Evolutionary conservation across 495 filamentous ascomycete genomes (phyloP), one percentile per base, ranked within the genome.

Genomic region (Mytilinidion resinicola): DNA sequence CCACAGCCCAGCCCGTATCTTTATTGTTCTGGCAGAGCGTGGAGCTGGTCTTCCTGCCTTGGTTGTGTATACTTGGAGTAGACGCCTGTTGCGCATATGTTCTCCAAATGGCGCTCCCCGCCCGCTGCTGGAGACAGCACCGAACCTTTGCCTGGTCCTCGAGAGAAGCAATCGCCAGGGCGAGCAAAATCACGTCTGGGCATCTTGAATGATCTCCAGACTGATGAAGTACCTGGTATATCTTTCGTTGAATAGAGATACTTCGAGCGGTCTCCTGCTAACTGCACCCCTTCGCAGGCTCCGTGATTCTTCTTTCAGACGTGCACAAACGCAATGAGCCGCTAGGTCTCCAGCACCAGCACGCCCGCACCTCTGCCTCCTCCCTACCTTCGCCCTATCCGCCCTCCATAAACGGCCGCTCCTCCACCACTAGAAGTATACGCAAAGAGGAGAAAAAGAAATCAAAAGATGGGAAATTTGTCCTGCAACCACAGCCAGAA

Each of bases 401-500:
- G 58, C 68, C 69, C n/a, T 68, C 64, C 61, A 39, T 69, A 67
- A 33, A 53, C 62, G 58, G 51, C 19, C 49, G 57, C 21, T 55
- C 62, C 56, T 33, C 58, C 54, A 15, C 44, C 46, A 38, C 36
- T 53, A 19, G 55, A 48, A 3, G 72, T 8, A 75, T 71, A 2
- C 25, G 25, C 25, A 64, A 49, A 1, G 35, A 72, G 25, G 76
- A 76, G 56, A 83, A 82, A 71, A 96, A 96, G 74, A 85, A 77
- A 59, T 96, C 91, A 7, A 69, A 76, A 15, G 84, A 96, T 71
- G 93, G 92, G 35, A 82, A 82, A 51, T 90, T 96, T 62, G 88
- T 98, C 55, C 74, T 98, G 9, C 86, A 95, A 1, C 92, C 92
- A 0, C 93, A 97, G 67, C 93, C 93, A 0, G 91, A 96, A 43